Percentiles rank a stretch among this genome's conserved stretches.
phyloP scores from a whole-genome alignment of 495 filamentous ascomycete species.

The Podospora comata region DNA sequence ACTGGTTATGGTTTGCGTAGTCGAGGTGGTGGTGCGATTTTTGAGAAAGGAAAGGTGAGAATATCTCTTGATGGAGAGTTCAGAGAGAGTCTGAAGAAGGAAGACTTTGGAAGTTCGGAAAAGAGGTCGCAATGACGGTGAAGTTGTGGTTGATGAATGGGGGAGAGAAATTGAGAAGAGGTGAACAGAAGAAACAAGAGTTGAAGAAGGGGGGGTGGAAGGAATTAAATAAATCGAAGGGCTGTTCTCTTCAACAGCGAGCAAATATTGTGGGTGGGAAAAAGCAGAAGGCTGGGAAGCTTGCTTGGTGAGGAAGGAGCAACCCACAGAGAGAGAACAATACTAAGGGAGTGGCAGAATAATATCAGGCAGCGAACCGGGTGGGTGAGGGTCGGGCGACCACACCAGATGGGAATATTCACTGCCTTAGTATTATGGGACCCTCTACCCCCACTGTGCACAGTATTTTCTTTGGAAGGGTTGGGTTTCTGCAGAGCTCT shows the following conservation, averaged over 20 bases:
- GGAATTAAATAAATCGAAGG: not conserved
- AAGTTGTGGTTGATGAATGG: not conserved
- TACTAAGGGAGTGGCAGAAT: slow-evolving; percentile 5
- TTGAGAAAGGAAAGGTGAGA: not conserved
- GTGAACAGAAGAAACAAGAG: not conserved
- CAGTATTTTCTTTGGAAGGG: not conserved
- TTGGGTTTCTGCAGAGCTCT: not conserved
- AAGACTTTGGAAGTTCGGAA: not conserved
- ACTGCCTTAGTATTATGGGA: not conserved
- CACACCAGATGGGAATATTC: not conserved
- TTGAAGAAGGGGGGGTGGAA: not conserved
- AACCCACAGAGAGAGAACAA: slow-evolving; percentile 5
- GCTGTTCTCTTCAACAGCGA: not conserved
- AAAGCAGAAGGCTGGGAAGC: not conserved
- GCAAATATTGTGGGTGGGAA: not conserved
- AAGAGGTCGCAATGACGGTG: not conserved
- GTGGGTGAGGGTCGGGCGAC: not conserved
- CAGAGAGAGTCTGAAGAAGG: not conserved
- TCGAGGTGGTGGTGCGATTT: not conserved
- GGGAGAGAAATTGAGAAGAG: not conserved
- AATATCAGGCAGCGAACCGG: not conserved
- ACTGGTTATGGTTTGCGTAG: not conserved
- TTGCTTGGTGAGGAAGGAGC: not conserved
- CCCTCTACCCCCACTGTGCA: not conserved
- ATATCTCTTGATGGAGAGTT: not conserved